phyloP scores from a whole-genome alignment of 2,329 filamentous ascomycete species.

The Byssochlamys sp. region DNA sequence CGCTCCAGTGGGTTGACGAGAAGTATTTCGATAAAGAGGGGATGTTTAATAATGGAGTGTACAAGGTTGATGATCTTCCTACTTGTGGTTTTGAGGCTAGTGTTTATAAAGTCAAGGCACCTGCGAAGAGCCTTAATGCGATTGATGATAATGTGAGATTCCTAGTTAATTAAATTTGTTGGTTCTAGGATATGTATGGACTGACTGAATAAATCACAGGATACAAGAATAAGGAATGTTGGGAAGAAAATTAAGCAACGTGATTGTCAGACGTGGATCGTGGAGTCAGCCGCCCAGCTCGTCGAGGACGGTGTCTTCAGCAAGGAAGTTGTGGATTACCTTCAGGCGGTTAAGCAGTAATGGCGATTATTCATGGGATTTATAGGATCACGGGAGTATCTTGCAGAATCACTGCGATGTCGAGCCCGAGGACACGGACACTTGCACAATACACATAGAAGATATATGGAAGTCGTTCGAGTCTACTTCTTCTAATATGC shows the following conservation, averaged over 20 bases:
- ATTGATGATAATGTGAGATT: slow-evolving; percentile 5
- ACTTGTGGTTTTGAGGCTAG: slow-evolving; percentile 19
- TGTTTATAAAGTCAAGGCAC: slow-evolving; percentile 4
- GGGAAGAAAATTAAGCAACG: slow-evolving; percentile 16
- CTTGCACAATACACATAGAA: neutral
- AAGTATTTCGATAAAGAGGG: slow-evolving; percentile 13
- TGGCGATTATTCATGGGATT: neutral
- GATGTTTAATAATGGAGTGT: slow-evolving; percentile 18
- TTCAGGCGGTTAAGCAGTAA: slow-evolving; percentile 17
- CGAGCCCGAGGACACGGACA: neutral
- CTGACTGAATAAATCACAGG: neutral
- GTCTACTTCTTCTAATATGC: no score
- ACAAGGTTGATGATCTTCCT: slow-evolving; percentile 4
- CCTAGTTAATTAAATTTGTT: neutral
- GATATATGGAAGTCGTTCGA: neutral
- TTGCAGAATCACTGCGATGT: neutral
- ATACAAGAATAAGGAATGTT: neutral
- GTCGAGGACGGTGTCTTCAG: slow-evolving; percentile 19
- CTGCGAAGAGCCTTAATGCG: slow-evolving; percentile 7
- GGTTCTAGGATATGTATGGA: neutral
- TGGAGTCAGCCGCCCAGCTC: slow-evolving; percentile 24
- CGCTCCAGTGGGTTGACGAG: slow-evolving; percentile 23
- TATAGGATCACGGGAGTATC: neutral
- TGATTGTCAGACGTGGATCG: slow-evolving; percentile 30
- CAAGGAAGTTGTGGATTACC: slow-evolving; percentile 13